Base-by-base conservation (phyloP, 371 early-diverging fungal species). In the Mucor lusitanicus region DNA sequence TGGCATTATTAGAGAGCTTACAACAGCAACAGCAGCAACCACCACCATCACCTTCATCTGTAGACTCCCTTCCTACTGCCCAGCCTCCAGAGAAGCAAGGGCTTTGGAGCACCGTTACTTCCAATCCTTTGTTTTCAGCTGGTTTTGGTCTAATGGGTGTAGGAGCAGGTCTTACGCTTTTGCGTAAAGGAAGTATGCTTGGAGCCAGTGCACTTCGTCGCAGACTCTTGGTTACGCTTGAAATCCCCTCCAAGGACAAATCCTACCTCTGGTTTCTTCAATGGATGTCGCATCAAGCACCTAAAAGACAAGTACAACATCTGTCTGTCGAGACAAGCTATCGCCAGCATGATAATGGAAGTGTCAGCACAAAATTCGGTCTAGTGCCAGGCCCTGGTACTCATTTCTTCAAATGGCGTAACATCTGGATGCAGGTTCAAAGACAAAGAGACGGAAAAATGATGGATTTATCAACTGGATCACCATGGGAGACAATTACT, bases 401-500 rank as follows among this genome's bases (percentile, higher is more conserved):
- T 61, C 98, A 99, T 76, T 89, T 86, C 63, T 91, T 99, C 59
- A 84, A 87, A 57, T 97, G 90, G 83, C 79, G 79, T 6, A 89
- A 90, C 33, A 86, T 90, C 3, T 97, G 98, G 94, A 87, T 99
- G 71, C 91, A 92, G 65, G 93, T 97, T 1, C 89, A 95, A 42
- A 82, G 97, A 58, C 91, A 91, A 67, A 84, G 91, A 63, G 96
- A 88, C 77, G 91, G 85, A 39, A 91, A 91, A 72, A 91, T 94
- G 91, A 88, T 97, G 76, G 96, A 98, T 82, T 77, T 97, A 13
- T 83, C 92, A 19, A 91, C 91, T 5, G 97, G 95, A 0, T 81
- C 92, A 42, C 98, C 99, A 0, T 97, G 92, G 88, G 99, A 99
- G 75, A 97, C 96, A 0, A 90, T 98, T 44, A 96, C 94, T 0